Base-by-base conservation (phyloP, 139 green algal genomes). In the Coelastrella sp. region DNA sequence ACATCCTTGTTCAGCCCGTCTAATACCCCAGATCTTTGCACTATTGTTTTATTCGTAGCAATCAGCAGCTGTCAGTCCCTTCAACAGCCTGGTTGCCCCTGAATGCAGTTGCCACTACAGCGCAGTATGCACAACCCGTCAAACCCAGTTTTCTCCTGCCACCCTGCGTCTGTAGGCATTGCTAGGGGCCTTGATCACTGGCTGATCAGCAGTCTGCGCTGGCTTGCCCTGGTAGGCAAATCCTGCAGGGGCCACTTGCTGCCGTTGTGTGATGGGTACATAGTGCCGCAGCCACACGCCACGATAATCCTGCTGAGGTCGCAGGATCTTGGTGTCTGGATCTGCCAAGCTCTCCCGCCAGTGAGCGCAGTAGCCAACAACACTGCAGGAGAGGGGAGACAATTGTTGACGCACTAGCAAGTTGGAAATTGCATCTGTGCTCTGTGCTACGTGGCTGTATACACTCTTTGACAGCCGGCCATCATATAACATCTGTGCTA, bases 291-390 rank as follows among this genome's bases (percentile, higher is more conserved):
- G 93, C 98, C 97, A 99, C 89, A 97, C 98, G 8, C 98, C 98
- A 66, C 93, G 84, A 93, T 99, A 99, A 92, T 99, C 97, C 96
- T 99, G 98, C 95, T 99, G 98, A 12, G 98, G 98, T 12, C 98
- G 94, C 35, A 99, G 93, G 92, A 99, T 99, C 91, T 99, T 99
- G 82, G 94, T 97, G 93, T 99, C 98, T 5, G 97, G 97, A 94
- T 99, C 98, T 7, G 93, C 91, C 68, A 99, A 95, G 6, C 93
- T 97, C 94, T 99, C 98, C 17, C 97, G 94, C 98, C 98, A 99
- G 94, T 99, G 98, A 6, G 98, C 95, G 73, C 99, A 96, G 93
- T 99, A 99, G 78, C 98, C 97, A 0, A 95, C 95, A 8, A 97
- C 93, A 66, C 97, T 97, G 85, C 93, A 49, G 81, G 17, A n/a